phyloP scores from a whole-genome alignment of 2,329 filamentous ascomycete genomes.

The Trichoderma citrinoviride region DNA sequence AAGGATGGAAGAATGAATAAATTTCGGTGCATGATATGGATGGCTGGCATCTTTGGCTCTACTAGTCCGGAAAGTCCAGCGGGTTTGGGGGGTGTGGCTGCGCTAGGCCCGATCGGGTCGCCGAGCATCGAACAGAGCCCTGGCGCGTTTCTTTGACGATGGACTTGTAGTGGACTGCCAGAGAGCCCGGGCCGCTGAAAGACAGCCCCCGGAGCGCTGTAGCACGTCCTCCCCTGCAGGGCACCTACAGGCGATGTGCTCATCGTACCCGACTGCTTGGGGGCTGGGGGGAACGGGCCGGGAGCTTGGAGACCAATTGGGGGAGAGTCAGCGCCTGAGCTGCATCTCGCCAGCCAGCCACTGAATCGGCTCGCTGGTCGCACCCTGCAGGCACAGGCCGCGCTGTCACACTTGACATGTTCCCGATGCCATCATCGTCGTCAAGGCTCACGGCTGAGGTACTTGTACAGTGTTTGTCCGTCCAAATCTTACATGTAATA shows the following conservation, averaged over 20 bases:
- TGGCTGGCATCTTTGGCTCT: constrained; percentile 8
- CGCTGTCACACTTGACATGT: background rate
- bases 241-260: background rate
- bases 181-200: background rate
- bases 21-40: constrained; percentile 7
- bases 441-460: too few species aligned
- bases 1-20: background rate
- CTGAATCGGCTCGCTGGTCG: background rate
- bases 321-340: background rate
- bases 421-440: background rate
- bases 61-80: constrained; percentile 1
- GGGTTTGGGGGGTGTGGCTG: background rate
- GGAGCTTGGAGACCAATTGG: too few species aligned
- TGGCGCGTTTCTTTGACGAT: background rate
- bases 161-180: background rate
- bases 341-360: constrained; percentile 1
- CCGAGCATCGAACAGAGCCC: constrained; percentile 8
- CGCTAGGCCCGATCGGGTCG: constrained; percentile 2
- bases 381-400: background rate
- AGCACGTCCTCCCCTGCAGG: background rate
- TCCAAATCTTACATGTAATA: too few species aligned
- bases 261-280: too few species aligned
- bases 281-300: too few species aligned
- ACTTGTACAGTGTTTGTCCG: too few species aligned
- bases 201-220: too few species aligned